A percentile compares a stretch with the other conserved stretches of the same genome.
phyloP scores from a whole-genome alignment of 306 rosid species.

The Quercus glauca region DNA sequence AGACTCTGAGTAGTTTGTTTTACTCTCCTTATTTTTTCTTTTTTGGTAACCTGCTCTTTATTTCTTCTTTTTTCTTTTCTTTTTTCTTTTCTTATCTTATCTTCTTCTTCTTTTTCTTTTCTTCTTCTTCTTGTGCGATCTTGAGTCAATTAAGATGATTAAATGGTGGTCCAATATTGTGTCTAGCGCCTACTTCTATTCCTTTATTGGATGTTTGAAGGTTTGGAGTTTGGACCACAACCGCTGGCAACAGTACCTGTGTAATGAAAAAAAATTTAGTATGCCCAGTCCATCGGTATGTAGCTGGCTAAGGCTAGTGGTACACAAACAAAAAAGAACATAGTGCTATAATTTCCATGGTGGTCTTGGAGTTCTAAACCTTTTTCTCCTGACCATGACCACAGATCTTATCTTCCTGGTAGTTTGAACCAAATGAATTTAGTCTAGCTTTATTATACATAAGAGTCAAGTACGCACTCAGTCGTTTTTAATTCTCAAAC shows the following conservation, averaged over 20 bases:
- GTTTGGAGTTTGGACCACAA: constrained; percentile 52
- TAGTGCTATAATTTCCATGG: neutral
- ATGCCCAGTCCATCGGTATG: neutral
- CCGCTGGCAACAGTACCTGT: constrained; percentile 7
- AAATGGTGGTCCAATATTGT: constrained; percentile 32
- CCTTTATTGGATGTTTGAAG: constrained; percentile 20
- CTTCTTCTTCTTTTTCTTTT: neutral
- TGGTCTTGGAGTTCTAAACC: neutral
- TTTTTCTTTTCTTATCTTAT: neutral
- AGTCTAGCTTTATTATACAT: too few species aligned
- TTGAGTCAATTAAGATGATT: constrained; percentile 18
- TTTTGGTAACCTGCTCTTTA: neutral
- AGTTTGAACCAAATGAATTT: neutral
- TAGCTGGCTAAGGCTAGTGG: neutral
- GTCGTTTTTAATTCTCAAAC: too few species aligned
- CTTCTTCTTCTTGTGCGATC: neutral
- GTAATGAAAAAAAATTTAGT: neutral
- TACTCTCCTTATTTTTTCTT: neutral
- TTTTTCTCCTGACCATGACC: neutral
- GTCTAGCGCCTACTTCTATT: constrained; percentile 21
- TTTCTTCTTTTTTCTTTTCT: neutral
- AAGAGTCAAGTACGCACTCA: too few species aligned
- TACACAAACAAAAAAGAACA: too few species aligned
- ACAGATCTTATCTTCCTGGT: neutral
- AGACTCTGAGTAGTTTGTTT: too few species aligned